Evolutionary conservation across 176 grass and related monocot genomes (phyloP).

Genomic region (Secale cereale): DNA sequence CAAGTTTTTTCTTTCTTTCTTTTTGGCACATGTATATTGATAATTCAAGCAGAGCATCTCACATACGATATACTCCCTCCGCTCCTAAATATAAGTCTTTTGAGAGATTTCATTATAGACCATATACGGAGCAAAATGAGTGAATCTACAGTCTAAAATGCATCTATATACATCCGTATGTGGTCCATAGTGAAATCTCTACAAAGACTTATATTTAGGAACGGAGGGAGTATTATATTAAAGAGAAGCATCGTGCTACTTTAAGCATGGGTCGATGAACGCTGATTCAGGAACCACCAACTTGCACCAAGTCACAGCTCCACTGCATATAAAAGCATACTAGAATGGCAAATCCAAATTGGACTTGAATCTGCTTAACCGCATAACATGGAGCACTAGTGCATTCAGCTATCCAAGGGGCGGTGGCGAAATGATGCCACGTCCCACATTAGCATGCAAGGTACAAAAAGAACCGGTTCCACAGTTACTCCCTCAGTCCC

Average conservation of each 20-base stretch:
- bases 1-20: not conserved
- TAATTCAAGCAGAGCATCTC: not conserved
- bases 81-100: no score
- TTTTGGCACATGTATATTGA: not conserved
- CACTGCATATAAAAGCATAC: not conserved
- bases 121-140: no score
- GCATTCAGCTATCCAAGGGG: not conserved
- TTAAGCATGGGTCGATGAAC: not conserved
- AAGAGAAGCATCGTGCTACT: not conserved
- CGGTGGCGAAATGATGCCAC: not conserved
- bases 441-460: no score
- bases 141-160: no score
- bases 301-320: not conserved
- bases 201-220: no score
- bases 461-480: not conserved
- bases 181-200: no score
- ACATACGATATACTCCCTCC: not conserved
- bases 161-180: no score
- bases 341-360: not conserved
- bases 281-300: not conserved
- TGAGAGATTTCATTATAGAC: no score
- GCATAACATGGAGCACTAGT: not conserved
- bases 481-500: no score
- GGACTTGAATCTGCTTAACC: not conserved
- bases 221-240: no score